Conservation (phyloP, 768 basidiomycete species). For the Tulasnella sp. region DNA sequence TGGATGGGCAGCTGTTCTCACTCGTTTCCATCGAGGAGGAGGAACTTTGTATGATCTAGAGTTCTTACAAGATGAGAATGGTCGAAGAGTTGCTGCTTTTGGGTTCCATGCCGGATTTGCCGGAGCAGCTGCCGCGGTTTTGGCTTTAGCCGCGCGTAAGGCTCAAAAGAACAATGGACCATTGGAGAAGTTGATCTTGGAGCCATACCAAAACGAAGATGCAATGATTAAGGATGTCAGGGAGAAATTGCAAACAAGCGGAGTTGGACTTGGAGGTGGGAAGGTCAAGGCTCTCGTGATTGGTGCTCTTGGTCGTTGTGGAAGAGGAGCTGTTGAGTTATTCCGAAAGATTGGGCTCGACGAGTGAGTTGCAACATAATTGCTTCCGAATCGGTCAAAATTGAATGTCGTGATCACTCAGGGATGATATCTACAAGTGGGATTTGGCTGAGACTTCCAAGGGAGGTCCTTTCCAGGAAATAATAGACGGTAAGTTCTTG, state of each 20-base stretch:
- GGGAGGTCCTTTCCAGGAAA: conserved; percentile 91
- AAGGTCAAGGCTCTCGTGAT: conserved; percentile 78
- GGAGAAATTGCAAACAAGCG: conserved; percentile 47
- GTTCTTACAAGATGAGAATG: conserved; percentile 72
- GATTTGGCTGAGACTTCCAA: conserved; percentile 93
- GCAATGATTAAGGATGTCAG: conserved; percentile 73
- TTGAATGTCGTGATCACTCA: conserved; percentile 25
- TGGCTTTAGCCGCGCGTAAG: conserved; percentile 57
- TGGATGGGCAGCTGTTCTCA: conserved; percentile 78
- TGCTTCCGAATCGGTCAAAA: background rate
- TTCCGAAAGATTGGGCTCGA: conserved; percentile 89
- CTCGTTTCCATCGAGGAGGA: conserved; percentile 69
- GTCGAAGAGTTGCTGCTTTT: conserved; percentile 92
- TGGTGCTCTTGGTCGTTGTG: conserved; percentile 90
- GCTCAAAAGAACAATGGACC: conserved; percentile 43
- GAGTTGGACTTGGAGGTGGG: conserved; percentile 37
- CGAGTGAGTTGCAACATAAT: conserved; percentile 46
- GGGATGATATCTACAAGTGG: conserved; percentile 93
- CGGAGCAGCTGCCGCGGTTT: conserved; percentile 61
- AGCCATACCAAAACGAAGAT: conserved; percentile 71
- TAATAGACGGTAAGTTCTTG: conserved; percentile 47
- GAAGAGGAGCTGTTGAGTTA: conserved; percentile 88
- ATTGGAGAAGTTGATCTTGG: conserved; percentile 31
- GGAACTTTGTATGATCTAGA: conserved; percentile 92
- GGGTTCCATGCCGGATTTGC: conserved; percentile 98